phyloP scores from a whole-genome alignment of 2,329 filamentous ascomycete genomes.

The Fusarium sambucinum region DNA sequence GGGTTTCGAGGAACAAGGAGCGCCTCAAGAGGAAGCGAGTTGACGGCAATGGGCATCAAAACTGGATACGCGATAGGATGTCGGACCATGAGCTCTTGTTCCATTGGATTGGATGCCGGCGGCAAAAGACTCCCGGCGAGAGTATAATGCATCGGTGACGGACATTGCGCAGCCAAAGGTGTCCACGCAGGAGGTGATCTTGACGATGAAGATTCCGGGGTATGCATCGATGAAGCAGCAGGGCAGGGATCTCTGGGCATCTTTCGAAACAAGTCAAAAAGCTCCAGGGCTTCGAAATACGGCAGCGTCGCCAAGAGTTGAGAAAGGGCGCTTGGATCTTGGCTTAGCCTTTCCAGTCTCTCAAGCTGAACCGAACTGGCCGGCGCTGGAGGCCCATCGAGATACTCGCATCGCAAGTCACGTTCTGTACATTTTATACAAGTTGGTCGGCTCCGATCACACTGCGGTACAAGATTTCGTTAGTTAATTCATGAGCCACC shows the following conservation, averaged over 20 bases:
- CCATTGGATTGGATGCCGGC: neutral
- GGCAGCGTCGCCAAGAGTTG: neutral
- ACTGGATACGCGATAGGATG: neutral
- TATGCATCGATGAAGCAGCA: neutral
- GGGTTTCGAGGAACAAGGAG: neutral
- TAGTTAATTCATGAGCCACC: neutral
- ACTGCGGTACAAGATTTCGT: neutral
- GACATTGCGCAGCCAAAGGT: neutral
- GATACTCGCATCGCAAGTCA: neutral
- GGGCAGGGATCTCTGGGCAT: neutral
- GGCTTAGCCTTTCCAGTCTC: neutral
- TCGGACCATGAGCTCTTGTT: slow-evolving; percentile 8
- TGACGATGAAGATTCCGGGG: neutral
- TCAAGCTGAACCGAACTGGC: neutral
- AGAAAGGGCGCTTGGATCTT: neutral
- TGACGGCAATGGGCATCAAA: neutral
- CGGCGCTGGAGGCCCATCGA: neutral
- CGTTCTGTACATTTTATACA: slow-evolving; percentile 3
- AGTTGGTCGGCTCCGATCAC: neutral
- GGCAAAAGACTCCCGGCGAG: neutral
- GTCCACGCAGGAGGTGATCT: neutral
- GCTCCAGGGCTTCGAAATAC: slow-evolving; percentile 2
- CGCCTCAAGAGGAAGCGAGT: neutral
- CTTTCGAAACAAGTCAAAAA: neutral
- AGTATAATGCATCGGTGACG: neutral